These are phyloP conservation scores for Debaryomyces singareniensis DNA, from an alignment of 1,139 yeast genomes.

Conservation along the genomic window DNA sequence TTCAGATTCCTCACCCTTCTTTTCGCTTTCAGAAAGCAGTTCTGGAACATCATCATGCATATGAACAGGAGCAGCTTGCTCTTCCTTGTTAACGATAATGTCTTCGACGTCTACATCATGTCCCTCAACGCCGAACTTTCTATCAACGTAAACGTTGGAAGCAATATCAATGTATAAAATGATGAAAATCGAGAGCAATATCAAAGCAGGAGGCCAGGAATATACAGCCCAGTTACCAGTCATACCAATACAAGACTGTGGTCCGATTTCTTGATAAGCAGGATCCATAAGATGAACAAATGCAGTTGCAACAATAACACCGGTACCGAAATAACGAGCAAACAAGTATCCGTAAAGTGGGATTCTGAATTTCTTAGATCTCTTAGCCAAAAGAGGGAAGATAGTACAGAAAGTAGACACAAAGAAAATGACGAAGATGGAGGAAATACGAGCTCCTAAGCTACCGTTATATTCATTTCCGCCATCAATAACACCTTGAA, in stretches of 20 bases:
- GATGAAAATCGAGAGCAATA: constrained; percentile 30
- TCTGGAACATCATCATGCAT: not conserved
- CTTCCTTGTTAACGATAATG: not conserved
- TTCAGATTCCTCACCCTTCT: not conserved
- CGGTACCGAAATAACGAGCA: constrained; percentile 10
- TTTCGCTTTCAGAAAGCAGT: not conserved
- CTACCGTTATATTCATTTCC: constrained; percentile 5
- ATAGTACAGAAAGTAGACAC: constrained; percentile 9
- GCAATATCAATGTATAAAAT: constrained; percentile 12
- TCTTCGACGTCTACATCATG: constrained; percentile 5
- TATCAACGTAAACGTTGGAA: constrained; percentile 3
- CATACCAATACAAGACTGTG: constrained; percentile 27
- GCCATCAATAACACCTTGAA: constrained; percentile 21
- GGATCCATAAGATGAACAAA: constrained; percentile 9
- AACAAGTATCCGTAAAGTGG: constrained; percentile 8
- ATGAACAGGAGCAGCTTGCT: too few species aligned
- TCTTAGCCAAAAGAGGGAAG: constrained; percentile 8
- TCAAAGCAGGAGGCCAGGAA: constrained; percentile 38
- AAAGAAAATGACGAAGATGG: constrained; percentile 9
- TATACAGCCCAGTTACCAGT: constrained; percentile 29
- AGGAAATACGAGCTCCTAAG: constrained; percentile 9
- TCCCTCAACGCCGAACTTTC: constrained; percentile 6
- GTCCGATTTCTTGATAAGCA: constrained; percentile 6
- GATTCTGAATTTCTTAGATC: constrained; percentile 5
- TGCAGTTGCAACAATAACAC: constrained; percentile 11